These are phyloP conservation scores for Citrus mangshanensis DNA, from an alignment of 345 rosid genomes.

Conservation along the genomic window DNA sequence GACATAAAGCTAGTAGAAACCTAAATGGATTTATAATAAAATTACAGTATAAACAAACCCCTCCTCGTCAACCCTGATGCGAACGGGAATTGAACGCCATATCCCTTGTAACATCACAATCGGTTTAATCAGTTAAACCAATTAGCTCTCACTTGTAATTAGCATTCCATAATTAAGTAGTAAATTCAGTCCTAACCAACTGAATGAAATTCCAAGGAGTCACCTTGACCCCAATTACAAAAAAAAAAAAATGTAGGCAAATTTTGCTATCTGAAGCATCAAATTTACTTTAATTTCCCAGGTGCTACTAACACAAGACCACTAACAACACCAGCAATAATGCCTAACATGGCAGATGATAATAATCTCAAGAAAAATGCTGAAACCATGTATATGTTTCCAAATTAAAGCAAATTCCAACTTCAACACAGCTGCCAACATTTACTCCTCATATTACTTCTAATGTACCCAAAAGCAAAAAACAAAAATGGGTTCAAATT, in stretches of 20 bases:
- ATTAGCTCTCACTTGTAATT: background rate
- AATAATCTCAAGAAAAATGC: background rate
- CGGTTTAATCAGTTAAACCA: background rate
- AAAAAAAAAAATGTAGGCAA: background rate
- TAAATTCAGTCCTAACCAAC: background rate
- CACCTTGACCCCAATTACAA: background rate
- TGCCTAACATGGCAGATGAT: background rate
- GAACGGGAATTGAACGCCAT: background rate
- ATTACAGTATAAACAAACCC: background rate
- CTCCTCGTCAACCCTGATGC: background rate
- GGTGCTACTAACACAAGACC: too few species aligned
- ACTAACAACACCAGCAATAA: background rate
- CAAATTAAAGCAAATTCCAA: slow-evolving; percentile 2
- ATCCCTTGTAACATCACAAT: background rate
- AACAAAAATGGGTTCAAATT: background rate
- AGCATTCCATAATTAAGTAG: background rate
- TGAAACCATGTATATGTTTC: background rate
- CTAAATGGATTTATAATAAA: background rate
- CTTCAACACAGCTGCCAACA: background rate
- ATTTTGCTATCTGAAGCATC: background rate
- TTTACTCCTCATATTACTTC: background rate
- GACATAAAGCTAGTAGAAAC: background rate
- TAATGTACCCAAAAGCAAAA: background rate
- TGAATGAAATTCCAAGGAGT: background rate
- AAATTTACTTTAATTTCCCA: background rate